Base-by-base conservation (phyloP, 2,329 filamentous ascomycete species). In the Fusarium albidum region DNA sequence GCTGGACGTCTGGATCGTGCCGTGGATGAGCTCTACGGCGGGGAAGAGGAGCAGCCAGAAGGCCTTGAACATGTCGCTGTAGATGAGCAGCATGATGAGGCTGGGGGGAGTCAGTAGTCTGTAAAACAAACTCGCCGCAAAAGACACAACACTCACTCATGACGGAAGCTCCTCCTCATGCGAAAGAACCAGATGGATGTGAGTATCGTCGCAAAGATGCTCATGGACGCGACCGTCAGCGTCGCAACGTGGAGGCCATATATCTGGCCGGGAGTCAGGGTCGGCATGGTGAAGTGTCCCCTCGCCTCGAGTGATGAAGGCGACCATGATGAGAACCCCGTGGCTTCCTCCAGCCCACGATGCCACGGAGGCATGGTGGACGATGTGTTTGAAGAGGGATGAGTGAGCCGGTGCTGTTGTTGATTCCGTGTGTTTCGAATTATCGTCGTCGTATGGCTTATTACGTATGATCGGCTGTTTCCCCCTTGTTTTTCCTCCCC, bases 121-220 rank as follows among this genome's bases (percentile, higher is more conserved):
- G 12, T 8, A 9, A 44, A 27, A 35, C n/a, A 32, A 11, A 3
- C n/a, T n/a, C n/a, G 7, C 4, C 21, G 21, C 4, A 21, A 7
- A 21, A 21, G 21, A 21, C 4, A 21, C 4, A 21, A 21, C 12
- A 74, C 83, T 74, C 47, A 66, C 69, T 69, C 64, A 54, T 92
- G 88, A 38, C 90, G 83, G 70, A 92, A 93, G 58, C 82, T 86
- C 66, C 88, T 82, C 61, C 84, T 81, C 87, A 92, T 92, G 57
- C 84, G 81, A 51, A 84, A 76, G 67, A 93, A 92, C 86, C 87
- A 92, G 73, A 88, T 89, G 33, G 88, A 80, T 3, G 85, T 80
- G 26, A 83, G 67, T 7, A 85, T 63, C 0, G 81, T 82, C 10
- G 83, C 77, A 4, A 80, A 46, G 27, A 90, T 74, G 63, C 87